Percentiles rank a stretch among this genome's conserved stretches.
These are phyloP conservation scores for Nepenthes mirabilis DNA, from an alignment of 148 eudicot species.

Conservation along the genomic window DNA sequence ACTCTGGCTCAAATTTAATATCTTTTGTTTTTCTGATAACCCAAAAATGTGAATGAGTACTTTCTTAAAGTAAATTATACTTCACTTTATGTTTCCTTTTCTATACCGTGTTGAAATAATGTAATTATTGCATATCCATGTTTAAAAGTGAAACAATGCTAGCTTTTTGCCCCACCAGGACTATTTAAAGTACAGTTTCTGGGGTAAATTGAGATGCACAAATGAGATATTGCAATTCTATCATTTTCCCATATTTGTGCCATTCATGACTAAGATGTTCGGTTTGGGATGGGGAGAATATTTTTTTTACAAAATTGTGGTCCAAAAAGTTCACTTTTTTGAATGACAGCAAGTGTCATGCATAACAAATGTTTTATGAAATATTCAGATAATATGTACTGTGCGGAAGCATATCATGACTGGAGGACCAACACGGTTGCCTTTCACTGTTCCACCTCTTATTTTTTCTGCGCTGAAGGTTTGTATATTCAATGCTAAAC, in stretches of 20 bases:
- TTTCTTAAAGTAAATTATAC: neutral
- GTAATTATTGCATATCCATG: neutral
- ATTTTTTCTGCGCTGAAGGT: conserved; percentile 91
- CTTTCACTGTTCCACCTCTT: conserved; percentile 88
- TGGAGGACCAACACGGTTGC: conserved; percentile 84
- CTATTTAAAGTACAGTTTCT: no score
- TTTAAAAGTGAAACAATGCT: no score
- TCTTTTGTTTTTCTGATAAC: no score
- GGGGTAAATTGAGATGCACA: no score
- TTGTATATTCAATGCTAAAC: conserved; percentile 6
- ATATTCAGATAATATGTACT: conserved; percentile 66
- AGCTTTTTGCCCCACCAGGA: no score
- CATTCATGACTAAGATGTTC: no score
- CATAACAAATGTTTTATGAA: conserved; percentile 3
- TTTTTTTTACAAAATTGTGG: neutral
- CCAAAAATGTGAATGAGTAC: no score
- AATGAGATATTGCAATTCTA: no score
- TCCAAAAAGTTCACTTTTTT: neutral
- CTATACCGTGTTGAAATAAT: neutral
- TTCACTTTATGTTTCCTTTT: conserved; percentile 6
- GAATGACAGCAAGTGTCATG: neutral
- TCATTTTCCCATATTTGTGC: no score
- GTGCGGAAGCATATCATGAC: conserved; percentile 71
- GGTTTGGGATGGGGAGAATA: neutral
- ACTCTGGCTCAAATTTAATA: neutral